Percentiles rank a stretch among this genome's conserved stretches.
Conservation (phyloP, 139 green algal genomes). For the Coccomyxa sp. region DNA sequence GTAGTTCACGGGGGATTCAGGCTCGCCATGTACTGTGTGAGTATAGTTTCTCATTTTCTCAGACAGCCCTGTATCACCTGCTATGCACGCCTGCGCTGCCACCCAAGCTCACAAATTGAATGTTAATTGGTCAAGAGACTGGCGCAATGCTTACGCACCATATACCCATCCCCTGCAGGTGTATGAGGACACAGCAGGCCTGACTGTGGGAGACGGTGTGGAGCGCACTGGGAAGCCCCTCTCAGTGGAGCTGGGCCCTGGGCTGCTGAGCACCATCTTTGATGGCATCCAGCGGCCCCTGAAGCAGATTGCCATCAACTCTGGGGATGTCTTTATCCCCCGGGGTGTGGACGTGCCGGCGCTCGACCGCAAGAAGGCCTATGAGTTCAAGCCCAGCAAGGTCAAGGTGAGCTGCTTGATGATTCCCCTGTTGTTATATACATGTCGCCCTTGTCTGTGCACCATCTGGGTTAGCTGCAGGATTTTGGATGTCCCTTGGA, state of each 20-base stretch:
- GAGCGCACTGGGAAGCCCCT: constrained; percentile 90
- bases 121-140: too few species aligned
- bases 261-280: constrained; percentile 97
- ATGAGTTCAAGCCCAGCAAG: constrained; percentile 88
- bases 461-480: too few species aligned
- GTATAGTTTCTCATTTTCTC: too few species aligned
- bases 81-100: background rate
- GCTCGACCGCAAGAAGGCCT: constrained; percentile 75
- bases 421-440: too few species aligned
- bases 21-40: too few species aligned
- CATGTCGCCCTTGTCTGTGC: too few species aligned
- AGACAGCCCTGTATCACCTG: too few species aligned
- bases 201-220: constrained; percentile 92
- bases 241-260: constrained; percentile 94
- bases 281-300: constrained; percentile 99
- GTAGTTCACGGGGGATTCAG: too few species aligned
- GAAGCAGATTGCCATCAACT: constrained; percentile 79
- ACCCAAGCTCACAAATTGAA: too few species aligned
- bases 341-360: constrained; percentile 90
- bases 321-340: constrained; percentile 92
- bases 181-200: constrained; percentile 96
- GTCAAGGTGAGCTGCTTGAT: constrained; percentile 88
- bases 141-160: too few species aligned
- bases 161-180: constrained; percentile 59
- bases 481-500: too few species aligned